Conservation (phyloP, 2,329 filamentous ascomycete species). For the Colletotrichum magnum region DNA sequence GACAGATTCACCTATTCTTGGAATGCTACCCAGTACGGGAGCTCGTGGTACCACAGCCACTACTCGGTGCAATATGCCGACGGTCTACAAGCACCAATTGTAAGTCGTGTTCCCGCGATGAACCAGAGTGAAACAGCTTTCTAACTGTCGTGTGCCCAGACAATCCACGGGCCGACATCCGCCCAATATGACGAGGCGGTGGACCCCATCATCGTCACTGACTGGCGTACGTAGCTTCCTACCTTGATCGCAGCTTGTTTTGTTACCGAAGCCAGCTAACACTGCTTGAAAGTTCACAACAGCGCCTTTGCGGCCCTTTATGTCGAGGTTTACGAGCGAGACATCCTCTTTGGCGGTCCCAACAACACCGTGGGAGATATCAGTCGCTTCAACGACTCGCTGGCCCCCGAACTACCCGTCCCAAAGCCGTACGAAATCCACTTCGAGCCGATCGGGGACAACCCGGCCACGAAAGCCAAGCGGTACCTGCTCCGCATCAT, state of each 20-base stretch:
- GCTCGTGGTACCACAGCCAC: slow-evolving; percentile 58
- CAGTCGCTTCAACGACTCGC: slow-evolving; percentile 1
- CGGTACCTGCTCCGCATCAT: slow-evolving; percentile 51
- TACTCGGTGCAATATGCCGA: slow-evolving; percentile 61
- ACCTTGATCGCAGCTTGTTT: background rate
- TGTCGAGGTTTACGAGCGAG: background rate
- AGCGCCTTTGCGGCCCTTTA: slow-evolving; percentile 18
- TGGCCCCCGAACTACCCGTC: background rate
- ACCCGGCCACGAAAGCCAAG: slow-evolving; percentile 44
- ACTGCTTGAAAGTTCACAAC: background rate
- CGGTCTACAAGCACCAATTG: slow-evolving; percentile 68
- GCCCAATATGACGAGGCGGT: slow-evolving; percentile 39
- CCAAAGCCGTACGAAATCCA: slow-evolving; percentile 19
- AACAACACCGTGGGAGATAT: background rate
- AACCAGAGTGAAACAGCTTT: no score
- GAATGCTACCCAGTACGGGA: slow-evolving; percentile 55
- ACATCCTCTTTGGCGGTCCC: slow-evolving; percentile 13
- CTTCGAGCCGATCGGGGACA: slow-evolving; percentile 1
- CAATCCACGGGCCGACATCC: slow-evolving; percentile 40
- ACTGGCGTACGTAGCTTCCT: slow-evolving; percentile 35
- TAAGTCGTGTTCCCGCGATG: slow-evolving; percentile 44
- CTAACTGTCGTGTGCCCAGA: slow-evolving; percentile 15
- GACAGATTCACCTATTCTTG: slow-evolving; percentile 42
- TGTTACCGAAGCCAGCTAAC: background rate
- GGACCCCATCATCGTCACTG: slow-evolving; percentile 39